Evolutionary conservation across 495 filamentous ascomycete species (phyloP).

Genomic region (Saxispiralis lemnorum): DNA sequence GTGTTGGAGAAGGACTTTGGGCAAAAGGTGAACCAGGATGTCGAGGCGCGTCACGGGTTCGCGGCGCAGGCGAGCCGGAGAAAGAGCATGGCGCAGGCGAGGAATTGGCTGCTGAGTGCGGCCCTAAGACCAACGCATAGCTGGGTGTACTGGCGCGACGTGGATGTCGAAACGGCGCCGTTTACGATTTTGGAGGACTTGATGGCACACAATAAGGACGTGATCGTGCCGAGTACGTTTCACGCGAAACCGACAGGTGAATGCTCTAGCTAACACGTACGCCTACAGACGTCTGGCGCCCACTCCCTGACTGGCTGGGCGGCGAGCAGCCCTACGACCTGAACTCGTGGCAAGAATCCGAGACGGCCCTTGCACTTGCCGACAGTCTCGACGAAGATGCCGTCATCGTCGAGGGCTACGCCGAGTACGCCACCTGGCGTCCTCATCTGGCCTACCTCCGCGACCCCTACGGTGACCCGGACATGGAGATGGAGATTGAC

Average conservation of each 20-base stretch:
- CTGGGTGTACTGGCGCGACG: slow-evolving; percentile 99
- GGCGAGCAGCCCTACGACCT: slow-evolving; percentile 98
- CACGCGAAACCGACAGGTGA: neutral
- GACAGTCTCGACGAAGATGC: slow-evolving; percentile 96
- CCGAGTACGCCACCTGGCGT: slow-evolving; percentile 96
- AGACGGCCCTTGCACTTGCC: slow-evolving; percentile 82
- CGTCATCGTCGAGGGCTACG: slow-evolving; percentile 97
- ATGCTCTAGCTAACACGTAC: neutral
- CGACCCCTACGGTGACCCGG: slow-evolving; percentile 91
- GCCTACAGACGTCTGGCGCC: slow-evolving; percentile 85
- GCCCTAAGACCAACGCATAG: slow-evolving; percentile 87
- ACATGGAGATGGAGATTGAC: slow-evolving; percentile 99
- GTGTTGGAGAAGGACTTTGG: slow-evolving; percentile 99
- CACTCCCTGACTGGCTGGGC: slow-evolving; percentile 94
- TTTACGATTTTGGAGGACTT: slow-evolving; percentile 92
- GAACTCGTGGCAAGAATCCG: slow-evolving; percentile 98
- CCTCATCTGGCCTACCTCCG: slow-evolving; percentile 94
- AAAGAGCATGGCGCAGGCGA: slow-evolving; percentile 94
- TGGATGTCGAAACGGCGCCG: slow-evolving; percentile 92
- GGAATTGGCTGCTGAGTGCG: slow-evolving; percentile 93
- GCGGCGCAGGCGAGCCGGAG: slow-evolving; percentile 84
- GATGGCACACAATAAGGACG: slow-evolving; percentile 97
- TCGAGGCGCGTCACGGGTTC: slow-evolving; percentile 94
- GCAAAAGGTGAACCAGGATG: slow-evolving; percentile 92
- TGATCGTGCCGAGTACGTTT: slow-evolving; percentile 93